Conservation (phyloP, 1,284 basidiomycete genomes). For the Trametes polyzona region DNA sequence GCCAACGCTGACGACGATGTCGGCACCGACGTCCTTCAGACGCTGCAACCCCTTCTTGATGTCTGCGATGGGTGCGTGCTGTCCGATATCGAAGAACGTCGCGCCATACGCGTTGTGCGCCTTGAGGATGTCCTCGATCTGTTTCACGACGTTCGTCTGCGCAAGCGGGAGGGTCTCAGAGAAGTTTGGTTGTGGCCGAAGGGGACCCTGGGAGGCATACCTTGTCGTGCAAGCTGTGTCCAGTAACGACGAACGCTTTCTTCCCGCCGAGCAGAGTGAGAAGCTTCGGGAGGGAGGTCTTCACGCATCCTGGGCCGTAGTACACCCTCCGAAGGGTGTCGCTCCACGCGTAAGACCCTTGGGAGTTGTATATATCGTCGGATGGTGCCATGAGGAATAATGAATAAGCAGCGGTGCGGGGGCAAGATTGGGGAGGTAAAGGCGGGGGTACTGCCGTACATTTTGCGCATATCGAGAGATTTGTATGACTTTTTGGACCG, state of each 20-base stretch:
- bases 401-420: too few relatives aligned
- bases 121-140: constrained; percentile 59
- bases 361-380: constrained; percentile 20
- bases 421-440: too few relatives aligned
- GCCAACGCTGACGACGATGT: constrained; percentile 74
- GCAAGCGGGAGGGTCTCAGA: not conserved
- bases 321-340: constrained; percentile 66
- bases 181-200: not conserved
- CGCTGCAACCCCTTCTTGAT: constrained; percentile 65
- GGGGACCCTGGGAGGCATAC: constrained; percentile 38
- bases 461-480: too few relatives aligned
- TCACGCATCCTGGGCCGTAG: constrained; percentile 69
- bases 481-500: too few relatives aligned
- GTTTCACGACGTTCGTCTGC: constrained; percentile 68
- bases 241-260: constrained; percentile 73
- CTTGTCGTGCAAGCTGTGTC: constrained; percentile 68
- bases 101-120: constrained; percentile 59
- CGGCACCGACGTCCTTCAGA: constrained; percentile 60
- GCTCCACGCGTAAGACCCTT: constrained; percentile 65
- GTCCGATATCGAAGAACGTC: constrained; percentile 77
- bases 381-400: too few relatives aligned
- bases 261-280: constrained; percentile 54
- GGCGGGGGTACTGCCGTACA: too few relatives aligned
- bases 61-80: constrained; percentile 75
- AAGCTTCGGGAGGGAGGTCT: constrained; percentile 64